Conservation (phyloP, 1,284 basidiomycete species). For the Cryptococcus amylolentus region DNA sequence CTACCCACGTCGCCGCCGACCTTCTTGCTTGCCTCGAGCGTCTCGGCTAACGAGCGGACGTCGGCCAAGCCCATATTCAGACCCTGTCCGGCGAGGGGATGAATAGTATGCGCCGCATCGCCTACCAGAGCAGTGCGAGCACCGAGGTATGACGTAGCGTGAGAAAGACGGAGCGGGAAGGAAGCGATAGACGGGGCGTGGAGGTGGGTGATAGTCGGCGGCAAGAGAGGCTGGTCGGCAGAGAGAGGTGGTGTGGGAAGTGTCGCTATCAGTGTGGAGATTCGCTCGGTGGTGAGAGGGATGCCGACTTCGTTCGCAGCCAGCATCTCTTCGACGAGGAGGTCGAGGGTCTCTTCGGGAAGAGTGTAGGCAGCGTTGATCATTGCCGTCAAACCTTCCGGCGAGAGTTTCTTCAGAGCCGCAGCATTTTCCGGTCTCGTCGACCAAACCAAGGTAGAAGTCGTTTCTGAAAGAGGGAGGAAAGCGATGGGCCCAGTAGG, state of each 20-base stretch:
- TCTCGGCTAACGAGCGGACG: slow-evolving; percentile 64
- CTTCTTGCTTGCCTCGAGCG: slow-evolving; percentile 58
- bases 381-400: slow-evolving; percentile 65
- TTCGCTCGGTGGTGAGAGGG: slow-evolving; percentile 21
- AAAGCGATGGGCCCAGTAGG: slow-evolving; percentile 95
- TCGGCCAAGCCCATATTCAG: slow-evolving; percentile 90
- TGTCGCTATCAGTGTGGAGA: slow-evolving; percentile 26
- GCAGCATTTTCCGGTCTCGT: slow-evolving; percentile 74
- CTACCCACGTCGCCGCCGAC: slow-evolving; percentile 81
- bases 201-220: slow-evolving; percentile 69
- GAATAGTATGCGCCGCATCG: slow-evolving; percentile 92
- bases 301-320: slow-evolving; percentile 49
- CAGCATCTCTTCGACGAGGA: slow-evolving; percentile 60
- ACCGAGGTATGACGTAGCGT: slow-evolving; percentile 79
- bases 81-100: slow-evolving; percentile 97
- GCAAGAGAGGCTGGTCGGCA: slow-evolving; percentile 59
- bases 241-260: slow-evolving; percentile 51
- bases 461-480: slow-evolving; percentile 69
- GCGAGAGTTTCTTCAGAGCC: slow-evolving; percentile 66
- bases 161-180: slow-evolving; percentile 85
- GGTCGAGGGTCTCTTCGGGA: slow-evolving; percentile 68
- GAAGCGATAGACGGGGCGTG: slow-evolving; percentile 76
- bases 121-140: slow-evolving; percentile 84
- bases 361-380: slow-evolving; percentile 90
- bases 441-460: slow-evolving; percentile 93